Evolutionary conservation across 495 filamentous ascomycete species (phyloP).

Genomic region (Xylaria scruposa): DNA sequence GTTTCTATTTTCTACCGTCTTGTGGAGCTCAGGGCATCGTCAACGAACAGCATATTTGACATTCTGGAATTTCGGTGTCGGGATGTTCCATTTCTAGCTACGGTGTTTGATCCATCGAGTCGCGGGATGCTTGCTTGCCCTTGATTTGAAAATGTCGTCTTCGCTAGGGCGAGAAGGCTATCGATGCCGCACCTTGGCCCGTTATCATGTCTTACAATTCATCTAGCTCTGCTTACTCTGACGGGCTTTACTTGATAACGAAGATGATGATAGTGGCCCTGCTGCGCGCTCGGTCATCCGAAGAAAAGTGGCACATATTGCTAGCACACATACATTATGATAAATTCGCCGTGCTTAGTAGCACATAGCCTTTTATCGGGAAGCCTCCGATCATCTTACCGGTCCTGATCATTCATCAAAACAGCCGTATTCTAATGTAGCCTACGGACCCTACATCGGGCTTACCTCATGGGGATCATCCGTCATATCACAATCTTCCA

Average conservation of each 20-base stretch:
- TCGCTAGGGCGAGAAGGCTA: background rate
- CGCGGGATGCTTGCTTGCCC: background rate
- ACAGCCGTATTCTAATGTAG: slow-evolving; percentile 5
- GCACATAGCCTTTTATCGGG: slow-evolving; percentile 8
- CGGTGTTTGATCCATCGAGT: slow-evolving; percentile 8
- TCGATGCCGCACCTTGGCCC: background rate
- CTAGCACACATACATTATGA: background rate
- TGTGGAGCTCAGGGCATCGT: slow-evolving; percentile 10
- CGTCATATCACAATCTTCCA: slow-evolving; percentile 15
- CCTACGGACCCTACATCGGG: slow-evolving; percentile 20
- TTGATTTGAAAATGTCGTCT: slow-evolving; percentile 1
- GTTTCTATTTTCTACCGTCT: slow-evolving; percentile 22
- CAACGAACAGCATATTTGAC: slow-evolving; percentile 6
- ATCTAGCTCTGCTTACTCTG: slow-evolving; percentile 23
- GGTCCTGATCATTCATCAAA: slow-evolving; percentile 5
- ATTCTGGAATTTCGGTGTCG: slow-evolving; percentile 1
- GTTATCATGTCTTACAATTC: slow-evolving; percentile 23
- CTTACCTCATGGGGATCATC: slow-evolving; percentile 22
- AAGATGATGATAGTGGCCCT: background rate
- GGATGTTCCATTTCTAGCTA: slow-evolving; percentile 10
- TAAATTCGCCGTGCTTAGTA: slow-evolving; percentile 11
- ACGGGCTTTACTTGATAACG: background rate
- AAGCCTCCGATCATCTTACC: slow-evolving; percentile 9
- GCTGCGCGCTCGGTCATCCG: background rate
- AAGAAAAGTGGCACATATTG: background rate